Conservation (phyloP, 805 yeast species). For the Metschnikowia baotianmanensis region DNA sequence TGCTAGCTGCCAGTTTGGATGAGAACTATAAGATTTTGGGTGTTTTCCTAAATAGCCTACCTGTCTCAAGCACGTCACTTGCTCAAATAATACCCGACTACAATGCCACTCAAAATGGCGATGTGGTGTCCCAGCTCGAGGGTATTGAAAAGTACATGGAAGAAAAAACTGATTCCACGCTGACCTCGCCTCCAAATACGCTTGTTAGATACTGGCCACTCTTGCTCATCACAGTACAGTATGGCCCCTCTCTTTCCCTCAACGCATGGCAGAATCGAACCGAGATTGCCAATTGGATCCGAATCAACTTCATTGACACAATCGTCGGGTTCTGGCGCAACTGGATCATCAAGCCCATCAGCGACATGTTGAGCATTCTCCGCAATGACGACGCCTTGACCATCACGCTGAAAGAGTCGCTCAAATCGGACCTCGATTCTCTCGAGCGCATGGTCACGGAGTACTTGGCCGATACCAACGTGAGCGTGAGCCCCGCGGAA, state of each 20-base stretch:
- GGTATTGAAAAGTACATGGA: slow-evolving; percentile 6
- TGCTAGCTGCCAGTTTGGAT: slow-evolving; percentile 24
- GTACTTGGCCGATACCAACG: slow-evolving; percentile 44
- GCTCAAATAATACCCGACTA: slow-evolving; percentile 7
- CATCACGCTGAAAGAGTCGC: slow-evolving; percentile 73
- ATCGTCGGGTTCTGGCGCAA: slow-evolving; percentile 64
- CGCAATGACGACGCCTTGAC: slow-evolving; percentile 79
- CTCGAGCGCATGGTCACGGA: slow-evolving; percentile 86
- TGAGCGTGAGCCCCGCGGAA: slow-evolving; percentile 20
- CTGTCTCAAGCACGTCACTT: slow-evolving; percentile 6
- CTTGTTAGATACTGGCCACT: slow-evolving; percentile 64
- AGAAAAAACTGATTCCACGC: slow-evolving; percentile 1
- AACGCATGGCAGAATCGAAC: slow-evolving; percentile 50
- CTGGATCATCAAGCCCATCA: slow-evolving; percentile 80
- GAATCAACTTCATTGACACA: slow-evolving; percentile 61
- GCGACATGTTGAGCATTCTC: slow-evolving; percentile 72
- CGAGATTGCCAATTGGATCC: slow-evolving; percentile 55
- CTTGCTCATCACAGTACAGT: slow-evolving; percentile 36
- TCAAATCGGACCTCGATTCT: slow-evolving; percentile 74
- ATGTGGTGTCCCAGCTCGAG: slow-evolving; percentile 5
- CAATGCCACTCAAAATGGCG: not conserved
- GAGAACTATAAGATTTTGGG: slow-evolving; percentile 25
- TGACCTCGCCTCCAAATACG: slow-evolving; percentile 15
- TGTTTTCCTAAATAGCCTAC: slow-evolving; percentile 22
- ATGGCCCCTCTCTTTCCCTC: slow-evolving; percentile 52